Base-by-base conservation (phyloP, 1,139 yeast genomes). In the Kodamaea anthophila region DNA sequence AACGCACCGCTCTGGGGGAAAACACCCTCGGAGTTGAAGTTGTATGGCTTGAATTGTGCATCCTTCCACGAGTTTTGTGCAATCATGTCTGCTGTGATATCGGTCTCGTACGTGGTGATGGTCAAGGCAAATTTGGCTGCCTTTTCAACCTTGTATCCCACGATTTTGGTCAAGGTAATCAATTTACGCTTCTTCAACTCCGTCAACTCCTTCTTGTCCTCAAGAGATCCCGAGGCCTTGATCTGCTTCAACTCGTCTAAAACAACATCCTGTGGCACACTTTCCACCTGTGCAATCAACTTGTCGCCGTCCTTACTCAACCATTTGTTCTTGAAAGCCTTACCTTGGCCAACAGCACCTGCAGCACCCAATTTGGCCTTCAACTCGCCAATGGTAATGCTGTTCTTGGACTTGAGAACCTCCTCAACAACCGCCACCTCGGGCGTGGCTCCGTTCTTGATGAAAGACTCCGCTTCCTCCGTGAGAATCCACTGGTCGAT, bases 301-400 rank as follows among this genome's bases (percentile, higher is more conserved):
- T 68, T 75, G 45, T 84, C 94, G 32, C 93, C 94, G 40, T 81
- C 83, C 57, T 91, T 91, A 43, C 74, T 64, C 48, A 91, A 78
- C 99, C 99, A 91, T 29, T 94, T 94, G 57, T 88, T 88, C 61
- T 87, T 91, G 72, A 91, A 91, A n/a, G 97, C 98, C 50, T 88
- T 81, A 47, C 94, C 95, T 63, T 91, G 98, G 37, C 98, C 99
- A 40, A 88, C 72, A 47, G 81, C 79, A 36, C 96, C 97, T 39
- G 77, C 74, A 29, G 77, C 63, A 30, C 97, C 96, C 58, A 88
- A 67, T 41, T 80, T 74, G 36, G 76, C 56, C 43, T 76, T 74
- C 35, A 91, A 94, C 36, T 91, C 96, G 14, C 82, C 56, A 43
- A 91, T 79, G 50, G 84, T 83, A 49, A 91, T 70, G 24, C 93